A percentile compares a stretch with the other conserved stretches of the same genome.
Conservation (phyloP, 1,284 basidiomycete species). For the Cystobasidium slooffiae region DNA sequence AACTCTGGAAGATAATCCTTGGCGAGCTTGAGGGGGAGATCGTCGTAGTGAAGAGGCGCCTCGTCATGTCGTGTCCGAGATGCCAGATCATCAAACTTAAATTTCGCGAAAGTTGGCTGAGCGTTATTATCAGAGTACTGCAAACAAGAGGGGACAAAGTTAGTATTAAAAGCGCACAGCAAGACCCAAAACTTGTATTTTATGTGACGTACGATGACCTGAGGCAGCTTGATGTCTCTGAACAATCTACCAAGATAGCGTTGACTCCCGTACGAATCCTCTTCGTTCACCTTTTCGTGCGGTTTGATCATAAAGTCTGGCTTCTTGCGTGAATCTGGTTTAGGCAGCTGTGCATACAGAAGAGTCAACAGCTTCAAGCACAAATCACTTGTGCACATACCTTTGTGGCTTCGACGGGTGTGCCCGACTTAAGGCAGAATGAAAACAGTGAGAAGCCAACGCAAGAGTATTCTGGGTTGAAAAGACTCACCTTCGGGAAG, state of each 20-base stretch:
- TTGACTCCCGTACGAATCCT: slow-evolving; percentile 10
- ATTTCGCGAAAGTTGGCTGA: slow-evolving; percentile 5
- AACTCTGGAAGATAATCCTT: slow-evolving; percentile 16
- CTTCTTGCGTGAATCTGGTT: slow-evolving; percentile 12
- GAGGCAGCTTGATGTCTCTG: slow-evolving; percentile 17
- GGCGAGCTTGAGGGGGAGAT: not conserved
- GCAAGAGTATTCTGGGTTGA: not conserved
- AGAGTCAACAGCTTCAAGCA: not conserved
- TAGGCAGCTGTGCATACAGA: not conserved
- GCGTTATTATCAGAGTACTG: not conserved
- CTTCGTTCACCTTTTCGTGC: slow-evolving; percentile 5
- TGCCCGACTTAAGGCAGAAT: slow-evolving; percentile 5
- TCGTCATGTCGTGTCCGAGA: not conserved
- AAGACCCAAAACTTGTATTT: not conserved
- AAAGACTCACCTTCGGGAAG: slow-evolving; percentile 9
- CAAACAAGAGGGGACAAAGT: not conserved
- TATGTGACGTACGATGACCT: not conserved
- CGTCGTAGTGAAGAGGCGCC: not conserved
- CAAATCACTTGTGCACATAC: not conserved
- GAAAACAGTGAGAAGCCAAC: not conserved
- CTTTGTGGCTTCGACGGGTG: slow-evolving; percentile 9
- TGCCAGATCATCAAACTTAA: not conserved
- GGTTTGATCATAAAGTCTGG: slow-evolving; percentile 17
- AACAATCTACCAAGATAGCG: slow-evolving; percentile 6
- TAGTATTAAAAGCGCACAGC: not conserved